These are phyloP conservation scores for Colletotrichum sp. DNA, from an alignment of 2,329 filamentous ascomycete genomes.

Conservation along the genomic window DNA sequence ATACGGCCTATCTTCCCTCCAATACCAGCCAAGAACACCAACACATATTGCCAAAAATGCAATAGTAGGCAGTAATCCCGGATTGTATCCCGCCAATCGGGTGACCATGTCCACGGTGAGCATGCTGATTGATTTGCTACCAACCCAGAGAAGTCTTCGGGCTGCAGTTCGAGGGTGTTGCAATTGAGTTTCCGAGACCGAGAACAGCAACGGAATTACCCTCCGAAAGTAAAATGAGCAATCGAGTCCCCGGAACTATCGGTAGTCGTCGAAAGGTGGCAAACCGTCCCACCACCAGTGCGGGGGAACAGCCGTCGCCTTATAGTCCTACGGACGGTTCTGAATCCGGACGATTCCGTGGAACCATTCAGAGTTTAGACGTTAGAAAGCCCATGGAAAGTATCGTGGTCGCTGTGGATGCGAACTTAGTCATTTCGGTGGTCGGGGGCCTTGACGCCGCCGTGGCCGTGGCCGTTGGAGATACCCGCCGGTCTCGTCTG, in stretches of 20 bases:
- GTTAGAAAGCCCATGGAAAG: neutral
- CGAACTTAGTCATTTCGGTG: neutral
- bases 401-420: neutral
- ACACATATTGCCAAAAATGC: neutral
- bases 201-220: neutral
- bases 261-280: neutral
- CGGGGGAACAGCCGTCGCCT: neutral
- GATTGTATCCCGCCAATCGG: neutral
- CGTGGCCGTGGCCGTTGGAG: neutral
- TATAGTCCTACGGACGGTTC: neutral
- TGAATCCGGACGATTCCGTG: neutral
- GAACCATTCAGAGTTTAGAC: neutral
- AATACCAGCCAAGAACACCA: neutral
- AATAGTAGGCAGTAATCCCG: neutral
- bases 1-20: neutral
- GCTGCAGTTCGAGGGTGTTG: fast-evolving
- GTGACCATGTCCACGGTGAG: neutral
- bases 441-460: neutral
- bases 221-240: neutral
- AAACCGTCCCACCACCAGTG: neutral
- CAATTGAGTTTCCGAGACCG: neutral
- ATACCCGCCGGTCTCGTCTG: neutral
- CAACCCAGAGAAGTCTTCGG: neutral
- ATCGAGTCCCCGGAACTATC: neutral
- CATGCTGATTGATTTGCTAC: neutral